Evolutionary conservation across 768 basidiomycete genomes (phyloP).

Genomic region (Mycena metata): DNA sequence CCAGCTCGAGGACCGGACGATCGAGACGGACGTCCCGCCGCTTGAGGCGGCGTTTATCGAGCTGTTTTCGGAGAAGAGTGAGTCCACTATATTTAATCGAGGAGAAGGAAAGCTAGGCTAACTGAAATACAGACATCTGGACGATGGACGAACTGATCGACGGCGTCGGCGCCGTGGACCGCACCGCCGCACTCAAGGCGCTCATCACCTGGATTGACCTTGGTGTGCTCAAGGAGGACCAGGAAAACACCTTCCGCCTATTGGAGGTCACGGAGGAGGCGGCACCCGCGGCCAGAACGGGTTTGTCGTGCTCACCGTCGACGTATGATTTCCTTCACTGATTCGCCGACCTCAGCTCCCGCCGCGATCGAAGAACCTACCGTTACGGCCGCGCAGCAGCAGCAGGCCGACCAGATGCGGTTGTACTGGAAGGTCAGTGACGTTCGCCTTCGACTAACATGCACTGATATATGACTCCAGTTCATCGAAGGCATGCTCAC

Average conservation of each 20-base stretch:
- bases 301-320: constrained; percentile 36
- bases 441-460: constrained; percentile 1
- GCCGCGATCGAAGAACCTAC: constrained; percentile 60
- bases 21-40: constrained; percentile 84
- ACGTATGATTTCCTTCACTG: neutral
- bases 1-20: constrained; percentile 82
- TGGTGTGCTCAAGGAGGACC: constrained; percentile 82
- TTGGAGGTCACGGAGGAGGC: constrained; percentile 72
- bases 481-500: constrained; percentile 95
- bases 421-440: constrained; percentile 85
- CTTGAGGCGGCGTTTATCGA: constrained; percentile 94
- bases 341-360: constrained; percentile 35
- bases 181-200: constrained; percentile 76
- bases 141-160: constrained; percentile 74
- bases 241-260: constrained; percentile 70
- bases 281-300: constrained; percentile 44
- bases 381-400: constrained; percentile 72
- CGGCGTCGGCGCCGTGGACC: constrained; percentile 75
- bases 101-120: constrained; percentile 3
- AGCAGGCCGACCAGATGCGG: constrained; percentile 87
- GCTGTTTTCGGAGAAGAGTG: constrained; percentile 82
- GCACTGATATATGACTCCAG: constrained; percentile 50
- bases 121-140: constrained; percentile 71
- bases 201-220: constrained; percentile 87
- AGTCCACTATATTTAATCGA: constrained; percentile 24